A percentile compares a stretch with the other conserved stretches of the same genome.
Conservation (phyloP, 2,329 filamentous ascomycete species). For the Emergomyces orientalis region DNA sequence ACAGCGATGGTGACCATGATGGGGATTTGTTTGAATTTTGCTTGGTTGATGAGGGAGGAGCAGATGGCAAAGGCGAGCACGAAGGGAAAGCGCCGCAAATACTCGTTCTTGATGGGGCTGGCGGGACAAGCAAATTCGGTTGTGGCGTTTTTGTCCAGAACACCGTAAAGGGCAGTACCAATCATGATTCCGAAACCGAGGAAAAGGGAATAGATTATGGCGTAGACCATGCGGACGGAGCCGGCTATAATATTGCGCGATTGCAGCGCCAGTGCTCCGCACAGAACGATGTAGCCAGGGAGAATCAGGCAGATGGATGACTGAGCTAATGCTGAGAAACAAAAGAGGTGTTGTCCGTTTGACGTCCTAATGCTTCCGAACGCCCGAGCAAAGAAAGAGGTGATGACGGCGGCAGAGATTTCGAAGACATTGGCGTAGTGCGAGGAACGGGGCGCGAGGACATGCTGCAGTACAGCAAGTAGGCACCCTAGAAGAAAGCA, state of each 20-base stretch:
- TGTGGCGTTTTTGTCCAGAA: conserved; percentile 48
- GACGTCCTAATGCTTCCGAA: conserved; percentile 56
- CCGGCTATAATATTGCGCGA: conserved; percentile 60
- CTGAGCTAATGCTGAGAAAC: conserved; percentile 62
- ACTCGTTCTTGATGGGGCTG: conserved; percentile 40
- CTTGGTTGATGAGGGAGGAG: conserved; percentile 70
- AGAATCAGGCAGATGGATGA: conserved; percentile 68
- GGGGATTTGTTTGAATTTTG: conserved; percentile 67
- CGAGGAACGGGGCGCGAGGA: conserved; percentile 63
- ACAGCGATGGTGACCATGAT: conserved; percentile 67
- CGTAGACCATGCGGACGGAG: conserved; percentile 64
- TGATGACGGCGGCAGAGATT: conserved; percentile 53
- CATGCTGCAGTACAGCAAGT: conserved; percentile 64
- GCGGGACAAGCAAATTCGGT: conserved; percentile 40
- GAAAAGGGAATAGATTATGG: conserved; percentile 63
- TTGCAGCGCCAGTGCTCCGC: conserved; percentile 56
- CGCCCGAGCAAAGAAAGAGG: conserved; percentile 59
- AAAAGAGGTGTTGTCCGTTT: conserved; percentile 48
- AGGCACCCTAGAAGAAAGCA: conserved; percentile 67
- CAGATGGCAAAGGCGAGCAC: conserved; percentile 65
- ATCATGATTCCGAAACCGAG: conserved; percentile 65
- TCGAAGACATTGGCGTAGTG: conserved; percentile 57
- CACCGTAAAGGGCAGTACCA: conserved; percentile 54
- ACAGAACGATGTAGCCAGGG: conserved; percentile 57
- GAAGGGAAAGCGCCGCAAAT: conserved; percentile 55